Percentiles rank a stretch among this genome's conserved stretches.
phyloP scores from a whole-genome alignment of 106 monocot species.

The Acorus gramineus region DNA sequence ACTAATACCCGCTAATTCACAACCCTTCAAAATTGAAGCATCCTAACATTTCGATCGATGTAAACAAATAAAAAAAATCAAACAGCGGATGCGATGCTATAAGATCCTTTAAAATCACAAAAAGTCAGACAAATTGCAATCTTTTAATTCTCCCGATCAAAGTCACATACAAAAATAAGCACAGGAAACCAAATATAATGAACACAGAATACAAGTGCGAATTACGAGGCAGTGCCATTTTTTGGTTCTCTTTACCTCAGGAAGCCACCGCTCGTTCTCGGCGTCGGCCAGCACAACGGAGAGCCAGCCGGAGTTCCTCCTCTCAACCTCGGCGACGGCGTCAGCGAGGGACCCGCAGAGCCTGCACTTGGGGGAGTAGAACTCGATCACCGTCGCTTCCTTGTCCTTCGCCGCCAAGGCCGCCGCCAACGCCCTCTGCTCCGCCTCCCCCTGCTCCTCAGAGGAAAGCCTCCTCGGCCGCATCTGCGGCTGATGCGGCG shows the following conservation, averaged over 20 bases:
- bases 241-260: slow-evolving; percentile 47
- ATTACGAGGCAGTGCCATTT: too few relatives aligned
- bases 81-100: too few relatives aligned
- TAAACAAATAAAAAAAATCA: too few relatives aligned
- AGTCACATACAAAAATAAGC: too few relatives aligned
- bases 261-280: slow-evolving; percentile 84
- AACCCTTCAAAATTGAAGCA: too few relatives aligned
- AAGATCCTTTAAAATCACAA: too few relatives aligned
- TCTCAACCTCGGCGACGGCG: slow-evolving; percentile 62
- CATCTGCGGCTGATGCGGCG: not conserved
- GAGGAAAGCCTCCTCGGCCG: not conserved
- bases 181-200: too few relatives aligned
- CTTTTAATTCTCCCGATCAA: too few relatives aligned
- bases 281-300: slow-evolving; percentile 83
- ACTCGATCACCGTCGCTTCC: slow-evolving; percentile 84
- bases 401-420: slow-evolving; percentile 63
- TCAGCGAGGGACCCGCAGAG: slow-evolving; percentile 72
- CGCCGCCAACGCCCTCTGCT: slow-evolving; percentile 75
- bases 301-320: slow-evolving; percentile 48
- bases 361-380: slow-evolving; percentile 87
- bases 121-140: too few relatives aligned
- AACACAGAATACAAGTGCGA: too few relatives aligned
- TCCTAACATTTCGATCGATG: too few relatives aligned
- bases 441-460: slow-evolving; percentile 74
- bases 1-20: too few relatives aligned